Evolutionary conservation across 1,139 yeast genomes (phyloP), one percentile per base, ranked within the genome.

Genomic region (Geotrichum bryndzae): DNA sequence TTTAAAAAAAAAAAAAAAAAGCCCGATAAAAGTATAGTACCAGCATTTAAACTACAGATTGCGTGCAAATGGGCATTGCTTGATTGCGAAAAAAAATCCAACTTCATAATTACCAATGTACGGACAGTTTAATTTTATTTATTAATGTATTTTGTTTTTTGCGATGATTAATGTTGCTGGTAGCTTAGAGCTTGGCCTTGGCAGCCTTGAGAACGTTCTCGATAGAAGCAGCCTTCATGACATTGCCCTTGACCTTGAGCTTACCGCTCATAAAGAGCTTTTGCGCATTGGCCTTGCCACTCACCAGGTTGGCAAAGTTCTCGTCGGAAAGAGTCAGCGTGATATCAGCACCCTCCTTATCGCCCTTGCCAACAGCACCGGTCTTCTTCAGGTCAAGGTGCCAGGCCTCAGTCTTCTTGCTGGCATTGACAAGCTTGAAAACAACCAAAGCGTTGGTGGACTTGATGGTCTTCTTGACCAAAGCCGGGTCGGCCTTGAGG

Each of bases 221-320:
- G 66, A 88, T 84, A 65, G 85, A 82, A 62, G 92, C 84, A 65
- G 96, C 96, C 81, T 90, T 89, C 92, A 88, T 87, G 79, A 89
- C 87, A 78, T 89, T 88, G 70, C 96, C 96, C 80, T 85, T 87
- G 68, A 89, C 86, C 82, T 89, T 89, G 76, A 89, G 82, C 76
- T 87, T 87, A 62, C 96, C 96, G 71, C 83, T 79, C 88, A 89
- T 84, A 77, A 88, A 89, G 72, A 90, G 82, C 78, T 86, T 87
- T 76, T 89, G 96, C 63, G 96, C 91, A 74, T 86, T 87, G 66
- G 90, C 86, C 79, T 88, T 87, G 68, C 95, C 95, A 66, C 80
- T 77, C 62, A 88, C 89, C 70, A 89, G 82, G 73, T 82, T 84
- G 68, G 82, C 86, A 69, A 89, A 84, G 69, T 76, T 73, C 58